Evolutionary conservation across 495 filamentous ascomycete genomes (phyloP).

Genomic region (Hypoxylon lienhwacheense): DNA sequence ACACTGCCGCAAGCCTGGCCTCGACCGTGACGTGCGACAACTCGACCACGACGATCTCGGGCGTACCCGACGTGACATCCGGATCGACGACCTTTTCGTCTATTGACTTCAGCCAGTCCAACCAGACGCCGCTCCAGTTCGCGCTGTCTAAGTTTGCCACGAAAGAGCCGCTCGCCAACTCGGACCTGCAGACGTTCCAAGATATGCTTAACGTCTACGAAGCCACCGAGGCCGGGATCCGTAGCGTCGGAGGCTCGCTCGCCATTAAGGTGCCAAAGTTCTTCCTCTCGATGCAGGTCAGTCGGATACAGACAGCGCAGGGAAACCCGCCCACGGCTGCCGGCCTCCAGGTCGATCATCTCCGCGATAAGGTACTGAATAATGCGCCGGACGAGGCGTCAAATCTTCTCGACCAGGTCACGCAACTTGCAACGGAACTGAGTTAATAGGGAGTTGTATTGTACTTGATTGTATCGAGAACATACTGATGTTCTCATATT

Average conservation of each 20-base stretch:
- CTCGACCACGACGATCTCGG: slow-evolving; percentile 39
- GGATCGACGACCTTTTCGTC: slow-evolving; percentile 47
- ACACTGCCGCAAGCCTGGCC: slow-evolving; percentile 38
- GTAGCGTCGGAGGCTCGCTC: slow-evolving; percentile 46
- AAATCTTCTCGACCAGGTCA: slow-evolving; percentile 44
- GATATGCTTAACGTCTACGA: slow-evolving; percentile 49
- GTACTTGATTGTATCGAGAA: background rate
- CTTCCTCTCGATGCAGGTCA: slow-evolving; percentile 53
- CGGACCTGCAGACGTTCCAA: slow-evolving; percentile 47
- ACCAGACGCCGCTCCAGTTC: slow-evolving; percentile 45
- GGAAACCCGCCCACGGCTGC: slow-evolving; percentile 48
- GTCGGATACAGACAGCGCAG: slow-evolving; percentile 53
- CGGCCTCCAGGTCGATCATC: slow-evolving; percentile 48
- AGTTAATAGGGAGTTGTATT: slow-evolving; percentile 1
- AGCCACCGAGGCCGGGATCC: slow-evolving; percentile 54
- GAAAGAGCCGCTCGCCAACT: slow-evolving; percentile 39
- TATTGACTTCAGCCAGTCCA: slow-evolving; percentile 48
- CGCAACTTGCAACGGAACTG: slow-evolving; percentile 38
- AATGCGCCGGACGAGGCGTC: slow-evolving; percentile 47
- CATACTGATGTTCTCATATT: background rate
- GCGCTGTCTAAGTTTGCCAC: slow-evolving; percentile 47
- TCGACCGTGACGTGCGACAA: slow-evolving; percentile 45
- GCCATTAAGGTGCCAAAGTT: slow-evolving; percentile 55
- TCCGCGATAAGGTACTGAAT: slow-evolving; percentile 52
- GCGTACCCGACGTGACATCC: slow-evolving; percentile 49